Base-by-base conservation (phyloP, 2,329 filamentous ascomycete species). In the Claviceps pazoutovae region DNA sequence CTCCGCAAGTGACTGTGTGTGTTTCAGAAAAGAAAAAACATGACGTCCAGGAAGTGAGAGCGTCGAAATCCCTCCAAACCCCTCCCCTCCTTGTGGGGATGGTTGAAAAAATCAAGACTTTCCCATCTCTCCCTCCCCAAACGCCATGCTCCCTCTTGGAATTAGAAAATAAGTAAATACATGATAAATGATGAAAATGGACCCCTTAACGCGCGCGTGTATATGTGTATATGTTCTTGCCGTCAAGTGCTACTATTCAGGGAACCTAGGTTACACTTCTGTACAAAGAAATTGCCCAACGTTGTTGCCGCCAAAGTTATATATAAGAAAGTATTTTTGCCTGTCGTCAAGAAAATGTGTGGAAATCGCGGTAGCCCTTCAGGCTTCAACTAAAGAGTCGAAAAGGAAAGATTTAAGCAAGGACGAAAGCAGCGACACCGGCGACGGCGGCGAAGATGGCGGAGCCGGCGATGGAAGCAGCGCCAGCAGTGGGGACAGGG, bases 361-460 rank as follows among this genome's bases (percentile, higher is more conserved):
- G 8, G 26, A 26, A 13, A 13, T 19, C 60, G 64, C 66, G 68
- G 62, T 65, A 26, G 62, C 68, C 68, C 68, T 62, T 64, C 62
- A 65, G 66, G 68, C 68, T 65, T 66, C 61, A 61, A 66, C 64
- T 55, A 62, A 60, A 59, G 16, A 64, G 66, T 61, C 59, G 62
- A 65, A 59, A 60, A 60, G 60, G 54, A 63, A 59, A 63, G 59
- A 55, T 64, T 75, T 80, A 80, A 65, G 72, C 73, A 62, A 81
- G 66, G 68, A 74, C 60, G 62, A 77, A 66, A 63, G 75, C 77
- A 55, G 69, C 72, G 52, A 76, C 63, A 69, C 75, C 77, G 66
- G 73, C 77, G 48, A 68, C 71, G 58, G 72, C 76, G 64, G 77
- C 78, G 62, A 79, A 66, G 62, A 73, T 55, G 62, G 71, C 71